Base-by-base conservation (phyloP, 345 rosid genomes). In the Lagerstroemia speciosa region DNA sequence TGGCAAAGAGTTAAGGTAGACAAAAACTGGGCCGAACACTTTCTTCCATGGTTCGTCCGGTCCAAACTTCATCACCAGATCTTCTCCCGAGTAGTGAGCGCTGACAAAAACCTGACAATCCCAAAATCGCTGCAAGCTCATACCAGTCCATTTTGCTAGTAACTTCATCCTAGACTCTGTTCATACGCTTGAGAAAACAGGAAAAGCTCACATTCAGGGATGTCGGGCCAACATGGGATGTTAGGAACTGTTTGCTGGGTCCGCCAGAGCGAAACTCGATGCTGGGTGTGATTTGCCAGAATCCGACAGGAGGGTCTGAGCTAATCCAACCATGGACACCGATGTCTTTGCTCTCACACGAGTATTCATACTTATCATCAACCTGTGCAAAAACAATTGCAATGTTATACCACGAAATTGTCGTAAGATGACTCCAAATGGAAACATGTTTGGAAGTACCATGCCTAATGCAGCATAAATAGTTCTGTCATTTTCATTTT, bases 261-360 rank as follows among this genome's bases (percentile, higher is more conserved):
- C 99, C 99, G 19, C 93, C 96, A 0, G 94, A 78, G 37, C 99
- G 83, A 68, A 84, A 94, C 84, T 94, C 97, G 62, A 81, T 82
- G 73, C 97, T 94, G 3, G 99, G 99, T n/a, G 95, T 86, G 71
- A 94, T 94, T 70, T 89, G 99, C 97, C 96, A 94, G 77, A 91
- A 88, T 0, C 96, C 99, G 14, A 91, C 85, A 0, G 87, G 76
- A 0, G 93, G 90, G 16, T 85, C 79, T 12, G 69, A 76, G 80
- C 87, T 80, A 67, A 94, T 89, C 99, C 96, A 94, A 8, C 99
- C 99, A 69, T 94, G 99, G 62, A 89, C 91, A 27, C 71, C 69
- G 34, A 83, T 77, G 74, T 84, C 88, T 78, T 72, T 81, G 78
- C 86, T 84, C 63, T 88, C 92, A 70, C 83, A 74, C 14, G 95